Evolutionary conservation across 768 basidiomycete genomes (phyloP).

Genomic region (Podaxis carcinomalis): DNA sequence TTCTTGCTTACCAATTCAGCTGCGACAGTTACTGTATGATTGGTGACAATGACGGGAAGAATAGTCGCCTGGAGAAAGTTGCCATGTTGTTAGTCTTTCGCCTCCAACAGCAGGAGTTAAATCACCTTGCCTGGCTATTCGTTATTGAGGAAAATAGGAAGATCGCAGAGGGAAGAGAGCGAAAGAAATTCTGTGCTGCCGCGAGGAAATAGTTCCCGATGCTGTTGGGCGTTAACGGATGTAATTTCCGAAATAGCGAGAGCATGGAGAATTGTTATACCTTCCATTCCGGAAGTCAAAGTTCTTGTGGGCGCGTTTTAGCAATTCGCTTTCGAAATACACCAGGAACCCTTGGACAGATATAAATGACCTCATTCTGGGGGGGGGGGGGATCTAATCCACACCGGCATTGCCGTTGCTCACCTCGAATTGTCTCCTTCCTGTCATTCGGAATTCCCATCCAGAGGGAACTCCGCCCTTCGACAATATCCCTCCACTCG

Average conservation of each 20-base stretch:
- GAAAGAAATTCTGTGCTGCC: constrained; percentile 85
- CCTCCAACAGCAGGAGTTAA: not conserved
- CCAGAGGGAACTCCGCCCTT: constrained; percentile 82
- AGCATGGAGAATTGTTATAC: constrained; percentile 25
- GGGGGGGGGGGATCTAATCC: not conserved
- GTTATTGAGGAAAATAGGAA: constrained; percentile 93
- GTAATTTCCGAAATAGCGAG: not conserved
- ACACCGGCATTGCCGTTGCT: not conserved
- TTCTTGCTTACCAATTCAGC: constrained; percentile 66
- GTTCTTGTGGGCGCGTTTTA: constrained; percentile 88
- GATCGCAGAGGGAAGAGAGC: constrained; percentile 89
- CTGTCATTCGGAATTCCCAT: constrained; percentile 81
- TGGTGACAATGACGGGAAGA: constrained; percentile 88
- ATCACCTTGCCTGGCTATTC: constrained; percentile 51
- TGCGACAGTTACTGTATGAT: constrained; percentile 93
- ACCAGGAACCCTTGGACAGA: constrained; percentile 74
- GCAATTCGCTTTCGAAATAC: constrained; percentile 83
- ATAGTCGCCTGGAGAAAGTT: constrained; percentile 56
- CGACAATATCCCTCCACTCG: constrained; percentile 91
- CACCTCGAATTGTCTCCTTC: constrained; percentile 89
- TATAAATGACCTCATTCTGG: not conserved
- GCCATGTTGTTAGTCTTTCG: not conserved
- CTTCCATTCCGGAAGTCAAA: constrained; percentile 93
- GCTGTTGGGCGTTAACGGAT: constrained; percentile 28
- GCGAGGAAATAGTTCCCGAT: constrained; percentile 92